Evolutionary conservation across 2,329 filamentous ascomycete species (phyloP), one percentile per base, ranked within the genome.

Genomic region (Penicillium thymicola): DNA sequence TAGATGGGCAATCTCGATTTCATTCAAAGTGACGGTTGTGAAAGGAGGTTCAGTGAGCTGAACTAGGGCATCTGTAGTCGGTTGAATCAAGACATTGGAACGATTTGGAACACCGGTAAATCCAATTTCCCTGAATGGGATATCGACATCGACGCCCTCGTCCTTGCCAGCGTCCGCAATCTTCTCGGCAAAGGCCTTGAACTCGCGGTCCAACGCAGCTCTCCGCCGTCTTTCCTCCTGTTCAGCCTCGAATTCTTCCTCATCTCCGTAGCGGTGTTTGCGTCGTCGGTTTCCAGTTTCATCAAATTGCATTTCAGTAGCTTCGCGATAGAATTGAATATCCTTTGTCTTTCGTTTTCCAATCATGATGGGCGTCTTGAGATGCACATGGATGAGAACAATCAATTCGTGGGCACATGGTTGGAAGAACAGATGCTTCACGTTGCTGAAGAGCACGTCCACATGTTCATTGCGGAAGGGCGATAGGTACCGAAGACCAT

Each of bases 311-410:
- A 99, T 97, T 65, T 99, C 94, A 0, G 94, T 97, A 4, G 94
- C 94, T 78, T 99, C 94, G 52, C 94, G 86, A 70, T 97, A 97
- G 77, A 99, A 99, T 67, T 99, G 95, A 1, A 99, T 89, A 72
- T 99, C 95, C 79, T 94, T 97, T 11, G 94, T 96, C 85, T 99
- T 99, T 79, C 96, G 95, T 82, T 96, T 97, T 59, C 94, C 94
- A 61, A 99, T 89, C 75, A 99, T 92, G 72, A 99, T 97, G 3
- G 94, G 94, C 60, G 97, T 96, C 78, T 96, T 97, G 48, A 99
- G 84, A 73, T 99, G 94, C 55, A 99, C 89, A 74, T 99, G 94
- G 65, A 99, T 97, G 67, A 99, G 90, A 64, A 99, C 95, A 64
- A 99, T 96, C 68, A 99, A 79, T 74, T 99, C 94, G 69, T 96